phyloP scores from a whole-genome alignment of 2,329 filamentous ascomycete genomes.

The Cercospora canescens region DNA sequence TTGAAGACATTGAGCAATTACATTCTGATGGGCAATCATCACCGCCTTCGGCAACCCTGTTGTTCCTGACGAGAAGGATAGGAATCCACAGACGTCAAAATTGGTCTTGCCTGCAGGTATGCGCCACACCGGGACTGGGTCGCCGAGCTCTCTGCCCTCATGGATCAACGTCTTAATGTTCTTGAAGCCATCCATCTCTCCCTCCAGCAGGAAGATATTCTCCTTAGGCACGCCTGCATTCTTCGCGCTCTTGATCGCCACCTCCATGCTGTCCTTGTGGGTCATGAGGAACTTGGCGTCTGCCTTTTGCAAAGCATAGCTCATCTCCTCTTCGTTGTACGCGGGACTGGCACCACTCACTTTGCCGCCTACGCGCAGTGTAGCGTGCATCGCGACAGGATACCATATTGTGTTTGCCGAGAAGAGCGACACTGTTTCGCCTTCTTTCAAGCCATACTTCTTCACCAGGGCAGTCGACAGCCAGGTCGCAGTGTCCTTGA shows the following conservation, averaged over 20 bases:
- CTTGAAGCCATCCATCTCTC: conserved; percentile 51
- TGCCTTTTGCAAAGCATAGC: conserved; percentile 61
- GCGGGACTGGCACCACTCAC: conserved; percentile 65
- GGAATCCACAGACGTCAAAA: conserved; percentile 55
- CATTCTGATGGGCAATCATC: conserved; percentile 56
- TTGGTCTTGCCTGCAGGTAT: conserved; percentile 57
- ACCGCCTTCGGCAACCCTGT: conserved; percentile 31
- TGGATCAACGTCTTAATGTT: conserved; percentile 50
- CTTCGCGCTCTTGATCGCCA: conserved; percentile 56
- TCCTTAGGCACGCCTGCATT: conserved; percentile 55
- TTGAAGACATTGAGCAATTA: conserved; percentile 63
- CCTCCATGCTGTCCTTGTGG: conserved; percentile 54
- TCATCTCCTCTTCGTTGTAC: conserved; percentile 69
- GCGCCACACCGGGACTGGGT: conserved; percentile 51
- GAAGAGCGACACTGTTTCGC: conserved; percentile 62
- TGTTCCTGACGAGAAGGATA: conserved; percentile 45
- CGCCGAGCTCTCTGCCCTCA: conserved; percentile 41
- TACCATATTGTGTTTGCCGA: conserved; percentile 68
- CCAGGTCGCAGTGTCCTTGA: conserved; percentile 58
- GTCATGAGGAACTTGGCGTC: conserved; percentile 61
- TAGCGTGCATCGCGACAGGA: conserved; percentile 62
- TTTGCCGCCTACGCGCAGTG: conserved; percentile 55
- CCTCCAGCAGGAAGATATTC: conserved; percentile 59
- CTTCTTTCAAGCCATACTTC: conserved; percentile 54
- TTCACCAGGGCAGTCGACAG: conserved; percentile 62